Percentiles rank a stretch among this genome's conserved stretches.
Conservation (phyloP, 2,329 filamentous ascomycete genomes). For the Aureobasidium sp. region DNA sequence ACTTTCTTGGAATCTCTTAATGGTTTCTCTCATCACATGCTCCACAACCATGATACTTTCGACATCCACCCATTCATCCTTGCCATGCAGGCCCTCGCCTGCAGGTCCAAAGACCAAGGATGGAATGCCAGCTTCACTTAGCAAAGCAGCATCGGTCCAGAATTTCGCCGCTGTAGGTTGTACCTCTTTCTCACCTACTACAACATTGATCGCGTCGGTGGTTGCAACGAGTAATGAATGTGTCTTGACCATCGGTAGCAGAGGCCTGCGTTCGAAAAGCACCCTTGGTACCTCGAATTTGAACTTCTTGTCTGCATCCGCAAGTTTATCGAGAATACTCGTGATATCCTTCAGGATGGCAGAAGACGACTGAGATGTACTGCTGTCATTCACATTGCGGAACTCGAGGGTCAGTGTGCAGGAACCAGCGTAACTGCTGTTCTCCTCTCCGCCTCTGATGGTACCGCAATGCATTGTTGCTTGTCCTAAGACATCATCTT, state of each 20-base stretch:
- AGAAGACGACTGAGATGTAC: neutral
- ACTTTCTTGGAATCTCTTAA: neutral
- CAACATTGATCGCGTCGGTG: neutral
- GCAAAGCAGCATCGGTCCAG: constrained; percentile 2
- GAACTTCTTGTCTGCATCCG: neutral
- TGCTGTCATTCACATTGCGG: neutral
- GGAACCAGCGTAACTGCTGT: neutral
- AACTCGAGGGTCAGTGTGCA: neutral
- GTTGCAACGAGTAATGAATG: neutral
- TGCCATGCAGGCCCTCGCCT: neutral
- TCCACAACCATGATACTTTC: neutral
- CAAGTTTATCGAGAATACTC: neutral
- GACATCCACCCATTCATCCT: constrained; percentile 8
- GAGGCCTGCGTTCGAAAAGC: neutral
- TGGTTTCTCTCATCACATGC: neutral
- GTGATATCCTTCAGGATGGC: neutral
- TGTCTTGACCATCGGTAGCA: neutral
- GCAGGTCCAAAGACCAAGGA: neutral
- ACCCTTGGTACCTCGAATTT: neutral
- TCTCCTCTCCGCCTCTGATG: constrained; percentile 3
- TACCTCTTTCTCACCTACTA: neutral
- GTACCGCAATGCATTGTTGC: constrained; percentile 1
- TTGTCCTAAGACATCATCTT: neutral
- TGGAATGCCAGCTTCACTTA: constrained; percentile 4
- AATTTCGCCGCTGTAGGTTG: neutral